A percentile compares a stretch with the other conserved stretches of the same genome.
These are phyloP conservation scores for Tylopilus felleus DNA, from an alignment of 768 basidiomycete species.

Conservation along the genomic window DNA sequence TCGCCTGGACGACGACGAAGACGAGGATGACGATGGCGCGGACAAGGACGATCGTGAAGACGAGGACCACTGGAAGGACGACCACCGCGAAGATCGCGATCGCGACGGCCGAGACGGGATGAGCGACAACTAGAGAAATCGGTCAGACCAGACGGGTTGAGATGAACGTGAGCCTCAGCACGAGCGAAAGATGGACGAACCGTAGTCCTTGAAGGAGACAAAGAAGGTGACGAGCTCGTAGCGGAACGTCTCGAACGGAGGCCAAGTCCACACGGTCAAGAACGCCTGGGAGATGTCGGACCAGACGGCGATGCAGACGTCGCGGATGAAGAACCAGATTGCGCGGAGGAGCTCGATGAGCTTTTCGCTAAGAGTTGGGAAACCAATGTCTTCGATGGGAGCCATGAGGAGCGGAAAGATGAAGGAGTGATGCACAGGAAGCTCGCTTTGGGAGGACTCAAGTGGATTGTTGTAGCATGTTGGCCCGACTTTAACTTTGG, in stretches of 20 bases:
- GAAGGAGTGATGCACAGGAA: neutral
- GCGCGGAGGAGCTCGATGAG: slow-evolving; percentile 14
- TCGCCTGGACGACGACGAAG: neutral
- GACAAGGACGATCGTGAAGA: neutral
- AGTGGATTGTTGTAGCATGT: neutral
- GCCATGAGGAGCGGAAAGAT: slow-evolving; percentile 8
- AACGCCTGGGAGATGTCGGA: slow-evolving; percentile 6
- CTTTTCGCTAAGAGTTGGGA: slow-evolving; percentile 12
- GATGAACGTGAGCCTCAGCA: neutral
- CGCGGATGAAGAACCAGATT: slow-evolving; percentile 13
- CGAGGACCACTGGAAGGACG: neutral
- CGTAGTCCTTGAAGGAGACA: slow-evolving; percentile 11
- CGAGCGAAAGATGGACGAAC: slow-evolving; percentile 1
- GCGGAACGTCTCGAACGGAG: slow-evolving; percentile 24
- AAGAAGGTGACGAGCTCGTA: slow-evolving; percentile 9
- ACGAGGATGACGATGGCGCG: neutral
- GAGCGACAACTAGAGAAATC: neutral
- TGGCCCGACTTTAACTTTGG: too few species aligned
- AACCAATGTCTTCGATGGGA: slow-evolving; percentile 18
- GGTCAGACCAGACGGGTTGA: neutral
- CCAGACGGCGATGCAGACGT: slow-evolving; percentile 13
- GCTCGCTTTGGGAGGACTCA: neutral
- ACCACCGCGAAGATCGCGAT: neutral
- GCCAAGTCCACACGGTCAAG: slow-evolving; percentile 18
- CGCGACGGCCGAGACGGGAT: slow-evolving; percentile 10